These are phyloP conservation scores for Limnomonas spitsbergensis DNA, from an alignment of 139 green algal genomes.

Conservation along the genomic window DNA sequence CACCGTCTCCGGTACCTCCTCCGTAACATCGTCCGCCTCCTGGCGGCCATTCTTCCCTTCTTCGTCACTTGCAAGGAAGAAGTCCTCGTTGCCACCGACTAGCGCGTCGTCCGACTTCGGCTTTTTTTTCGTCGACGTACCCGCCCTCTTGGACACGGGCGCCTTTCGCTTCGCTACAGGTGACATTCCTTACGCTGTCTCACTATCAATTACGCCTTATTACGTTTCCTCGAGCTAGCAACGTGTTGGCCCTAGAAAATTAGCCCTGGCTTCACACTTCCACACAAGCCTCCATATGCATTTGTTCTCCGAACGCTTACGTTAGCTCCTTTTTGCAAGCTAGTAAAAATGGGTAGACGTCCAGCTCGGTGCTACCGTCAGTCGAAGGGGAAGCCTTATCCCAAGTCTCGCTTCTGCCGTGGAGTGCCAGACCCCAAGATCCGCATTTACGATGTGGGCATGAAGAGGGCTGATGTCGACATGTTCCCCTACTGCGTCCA, in stretches of 20 bases:
- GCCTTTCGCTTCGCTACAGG: neutral
- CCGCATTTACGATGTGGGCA: constrained; percentile 96
- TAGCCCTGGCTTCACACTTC: too few relatives aligned
- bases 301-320: too few relatives aligned
- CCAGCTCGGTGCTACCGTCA: constrained; percentile 91
- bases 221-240: too few relatives aligned
- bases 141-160: neutral
- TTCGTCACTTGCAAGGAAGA: neutral
- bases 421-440: constrained; percentile 99
- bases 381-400: constrained; percentile 99
- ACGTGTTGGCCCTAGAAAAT: too few relatives aligned
- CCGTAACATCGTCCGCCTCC: neutral
- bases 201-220: too few relatives aligned
- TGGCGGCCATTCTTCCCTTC: neutral
- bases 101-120: neutral
- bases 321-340: too few relatives aligned
- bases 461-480: constrained; percentile 92
- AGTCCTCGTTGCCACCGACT: neutral
- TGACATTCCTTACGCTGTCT: too few relatives aligned
- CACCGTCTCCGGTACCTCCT: neutral
- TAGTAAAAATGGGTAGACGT: constrained; percentile 62
- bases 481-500: constrained; percentile 94
- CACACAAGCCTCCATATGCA: too few relatives aligned
- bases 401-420: constrained; percentile 97
- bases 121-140: neutral